Base-by-base conservation (phyloP, 768 basidiomycete species). In the Pleurotus ostreatus region DNA sequence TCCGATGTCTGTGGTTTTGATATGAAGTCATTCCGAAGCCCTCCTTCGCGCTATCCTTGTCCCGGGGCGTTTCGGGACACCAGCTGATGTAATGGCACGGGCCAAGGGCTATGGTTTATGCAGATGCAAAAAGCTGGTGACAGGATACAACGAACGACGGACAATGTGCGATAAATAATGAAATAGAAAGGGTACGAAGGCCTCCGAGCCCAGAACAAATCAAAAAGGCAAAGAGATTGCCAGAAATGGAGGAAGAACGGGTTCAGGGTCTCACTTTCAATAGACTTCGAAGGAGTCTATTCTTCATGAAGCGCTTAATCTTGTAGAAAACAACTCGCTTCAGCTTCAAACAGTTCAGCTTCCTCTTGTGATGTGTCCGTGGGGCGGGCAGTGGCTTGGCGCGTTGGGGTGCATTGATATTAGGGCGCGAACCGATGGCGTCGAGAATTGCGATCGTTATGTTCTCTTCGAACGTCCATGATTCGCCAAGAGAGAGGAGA, bases 391-490 rank as follows among this genome's bases (percentile, higher is more conserved):
- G 30, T 3, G 30, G 11, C 0, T 9, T 34, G 8, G 8, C 2
- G 9, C 4, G 30, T 11, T 34, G 9, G 30, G 2, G 30, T 2
- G 30, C 1, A 11, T 34, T 34, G 30, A 4, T 34, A 34, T 11
- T 9, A 34, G 30, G 30, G 6, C 16, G 23, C 16, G 18, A 15
- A 23, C 18, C 20, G 11, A 62, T 57, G 22, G 63, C 62, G 30
- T 58, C 47, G n/a, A 68, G 59, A 40, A 68, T 40, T 3, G 66
- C 61, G 3, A 68, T 62, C 2, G 61, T 61, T 25, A 68, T 47
- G 34, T 57, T 57, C 53, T 68, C 63, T 20, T 65, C 67, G 40
- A 68, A 54, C 15, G 62, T 53, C 64, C 62, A 64, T 3, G 26
- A 39, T 41, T 15, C 23, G 8, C 11, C 55, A 20, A 44, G 11